These are phyloP conservation scores for Mycena citricolor DNA, from an alignment of 1,284 basidiomycete species.

Conservation along the genomic window DNA sequence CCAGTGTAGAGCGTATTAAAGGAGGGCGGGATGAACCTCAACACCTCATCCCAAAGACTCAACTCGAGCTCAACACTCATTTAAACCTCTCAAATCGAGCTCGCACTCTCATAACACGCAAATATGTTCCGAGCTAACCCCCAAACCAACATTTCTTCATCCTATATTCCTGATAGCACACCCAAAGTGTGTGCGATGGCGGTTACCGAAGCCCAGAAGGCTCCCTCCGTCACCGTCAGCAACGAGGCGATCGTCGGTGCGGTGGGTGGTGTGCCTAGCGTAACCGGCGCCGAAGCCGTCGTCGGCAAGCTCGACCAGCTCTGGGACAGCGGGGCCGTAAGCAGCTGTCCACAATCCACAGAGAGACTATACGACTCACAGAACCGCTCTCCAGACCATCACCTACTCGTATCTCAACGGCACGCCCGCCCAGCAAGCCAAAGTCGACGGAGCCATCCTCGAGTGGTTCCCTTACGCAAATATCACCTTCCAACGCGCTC, in stretches of 20 bases:
- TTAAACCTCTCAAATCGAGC: no score
- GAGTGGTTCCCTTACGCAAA: constrained; percentile 10
- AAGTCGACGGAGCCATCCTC: constrained; percentile 4
- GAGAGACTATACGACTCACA: no score
- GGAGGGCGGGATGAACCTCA: no score
- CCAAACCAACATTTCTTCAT: no score
- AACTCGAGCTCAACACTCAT: no score
- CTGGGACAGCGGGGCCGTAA: constrained; percentile 6
- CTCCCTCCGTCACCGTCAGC: neutral
- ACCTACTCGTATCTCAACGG: constrained; percentile 7
- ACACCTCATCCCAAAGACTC: no score
- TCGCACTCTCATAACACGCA: no score
- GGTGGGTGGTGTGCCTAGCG: neutral
- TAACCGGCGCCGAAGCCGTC: constrained; percentile 1
- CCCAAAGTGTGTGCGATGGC: constrained; percentile 8
- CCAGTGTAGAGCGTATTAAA: no score
- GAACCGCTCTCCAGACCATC: constrained; percentile 3
- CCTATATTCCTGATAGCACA: no score
- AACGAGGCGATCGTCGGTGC: constrained; percentile 1
- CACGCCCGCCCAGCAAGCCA: constrained; percentile 1
- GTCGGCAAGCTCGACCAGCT: constrained; percentile 9
- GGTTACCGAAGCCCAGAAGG: constrained; percentile 3
- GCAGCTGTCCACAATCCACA: no score
- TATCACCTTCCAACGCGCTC: neutral
- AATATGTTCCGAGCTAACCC: no score